Percentiles rank a stretch among this genome's conserved stretches.
Conservation (phyloP, 2,329 filamentous ascomycete species). For the Thielaviopsis ethacetica region DNA sequence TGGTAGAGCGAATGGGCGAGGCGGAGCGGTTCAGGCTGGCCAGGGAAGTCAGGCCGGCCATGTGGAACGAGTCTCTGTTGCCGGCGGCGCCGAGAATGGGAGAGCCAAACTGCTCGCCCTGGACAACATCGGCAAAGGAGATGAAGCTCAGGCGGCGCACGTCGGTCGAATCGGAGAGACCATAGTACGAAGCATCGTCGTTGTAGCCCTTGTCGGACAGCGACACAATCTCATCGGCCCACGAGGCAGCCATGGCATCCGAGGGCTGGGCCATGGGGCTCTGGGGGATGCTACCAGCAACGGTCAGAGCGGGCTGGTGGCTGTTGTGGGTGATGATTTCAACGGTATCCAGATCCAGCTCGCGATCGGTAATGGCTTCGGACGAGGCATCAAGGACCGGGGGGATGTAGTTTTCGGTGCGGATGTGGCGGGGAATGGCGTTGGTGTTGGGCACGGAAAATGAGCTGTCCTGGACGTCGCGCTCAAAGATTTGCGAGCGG, state of each 20-base stretch:
- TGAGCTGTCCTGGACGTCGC: constrained; percentile 73
- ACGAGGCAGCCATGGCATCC: constrained; percentile 29
- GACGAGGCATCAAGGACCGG: constrained; percentile 82
- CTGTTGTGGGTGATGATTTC: constrained; percentile 80
- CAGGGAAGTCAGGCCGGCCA: constrained; percentile 49
- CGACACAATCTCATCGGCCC: constrained; percentile 41
- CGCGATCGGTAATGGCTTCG: constrained; percentile 74
- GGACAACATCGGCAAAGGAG: constrained; percentile 90
- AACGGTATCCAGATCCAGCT: constrained; percentile 72
- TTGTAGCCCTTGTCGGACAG: constrained; percentile 32
- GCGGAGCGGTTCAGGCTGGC: constrained; percentile 48
- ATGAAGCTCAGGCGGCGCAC: constrained; percentile 82
- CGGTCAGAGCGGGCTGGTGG: constrained; percentile 63
- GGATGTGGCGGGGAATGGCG: constrained; percentile 83
- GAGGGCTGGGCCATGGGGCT: constrained; percentile 21
- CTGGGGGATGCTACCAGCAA: constrained; percentile 29
- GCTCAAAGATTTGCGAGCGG: constrained; percentile 73
- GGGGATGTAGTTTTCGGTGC: constrained; percentile 87
- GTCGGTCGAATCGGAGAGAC: constrained; percentile 36
- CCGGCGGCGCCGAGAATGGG: constrained; percentile 25
- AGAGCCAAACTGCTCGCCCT: constrained; percentile 56
- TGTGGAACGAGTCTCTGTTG: constrained; percentile 53
- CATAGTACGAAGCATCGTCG: constrained; percentile 60
- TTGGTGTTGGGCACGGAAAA: constrained; percentile 54
- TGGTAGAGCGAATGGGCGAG: constrained; percentile 51